Base-by-base conservation (phyloP, 1,284 basidiomycete genomes). In the Thecaphora frezii region DNA sequence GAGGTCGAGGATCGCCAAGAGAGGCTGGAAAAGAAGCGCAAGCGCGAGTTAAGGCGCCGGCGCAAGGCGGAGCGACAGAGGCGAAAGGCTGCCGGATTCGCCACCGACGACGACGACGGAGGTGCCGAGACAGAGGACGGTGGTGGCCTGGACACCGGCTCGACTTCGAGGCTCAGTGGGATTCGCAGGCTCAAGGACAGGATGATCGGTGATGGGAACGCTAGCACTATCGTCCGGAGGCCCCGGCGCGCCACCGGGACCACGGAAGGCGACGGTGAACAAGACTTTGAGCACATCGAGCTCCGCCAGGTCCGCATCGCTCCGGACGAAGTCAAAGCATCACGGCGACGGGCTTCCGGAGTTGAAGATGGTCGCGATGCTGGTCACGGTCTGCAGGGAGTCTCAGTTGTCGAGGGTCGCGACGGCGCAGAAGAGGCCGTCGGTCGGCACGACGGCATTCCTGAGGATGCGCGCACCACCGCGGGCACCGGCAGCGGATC, bases 1-100 rank as follows among this genome's bases (percentile, higher is more conserved):
- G 77, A 78, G 45, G 76, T 78, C 30, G 77, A 77, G 44, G 77
- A 78, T 55, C 66, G 76, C 7, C 58, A 71, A 44, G 72, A 63
- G 39, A 48, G 66, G 19, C 54, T 66, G 38, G 59, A 68, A 40
- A 54, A 65, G 38, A 66, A 69, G 30, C 51, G 64, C 38, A 68
- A 66, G 45, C 56, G 62, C n/a, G 68, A 65, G 37, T 63, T 70
- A 54, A 58, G 66, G 13, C 52, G 46, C 14, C 58, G 64, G 24
- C 52, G 59, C 40, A 74, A 70, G 41, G 30, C 55, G 24, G 65
- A 67, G 43, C 63, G 60, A 51, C 65, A 67, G 36, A 54, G 58
- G 28, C 53, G 66, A 26, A 61, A 57, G 40, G 54, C 58, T 19
- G 58, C 58, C 22, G 44, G 60, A 36, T 49, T 51, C 22, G 61